Conservation (phyloP, 306 rosid genomes). For the Trifolium fragiferum region DNA sequence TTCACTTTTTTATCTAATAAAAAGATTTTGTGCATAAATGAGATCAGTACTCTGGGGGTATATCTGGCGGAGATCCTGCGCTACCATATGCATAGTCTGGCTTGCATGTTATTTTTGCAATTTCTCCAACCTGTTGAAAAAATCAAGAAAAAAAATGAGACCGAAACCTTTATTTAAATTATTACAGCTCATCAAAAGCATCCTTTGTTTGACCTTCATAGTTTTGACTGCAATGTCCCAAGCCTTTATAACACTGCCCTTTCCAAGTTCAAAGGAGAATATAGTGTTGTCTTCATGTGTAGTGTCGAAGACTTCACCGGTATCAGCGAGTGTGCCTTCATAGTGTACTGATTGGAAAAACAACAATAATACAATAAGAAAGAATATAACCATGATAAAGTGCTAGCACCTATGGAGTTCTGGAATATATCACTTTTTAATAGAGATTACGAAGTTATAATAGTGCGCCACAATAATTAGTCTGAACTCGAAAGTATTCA, state of each 20-base stretch:
- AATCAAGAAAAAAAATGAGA: conserved; percentile 33
- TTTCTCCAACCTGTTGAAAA: conserved; percentile 53
- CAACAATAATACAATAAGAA: conserved; percentile 27
- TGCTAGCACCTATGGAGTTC: not conserved
- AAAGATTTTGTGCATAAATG: conserved; percentile 27
- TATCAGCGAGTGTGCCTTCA: conserved; percentile 82
- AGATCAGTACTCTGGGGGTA: conserved; percentile 77
- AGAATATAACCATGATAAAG: not conserved
- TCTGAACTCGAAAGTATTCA: not conserved
- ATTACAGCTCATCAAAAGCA: conserved; percentile 8
- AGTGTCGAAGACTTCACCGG: conserved; percentile 88
- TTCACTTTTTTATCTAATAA: not conserved
- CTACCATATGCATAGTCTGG: conserved; percentile 94
- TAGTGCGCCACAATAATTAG: not conserved
- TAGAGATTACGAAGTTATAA: not conserved
- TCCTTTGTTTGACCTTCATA: conserved; percentile 72
- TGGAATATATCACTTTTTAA: conserved; percentile 3
- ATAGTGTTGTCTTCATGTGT: conserved; percentile 89
- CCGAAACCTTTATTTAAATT: conserved; percentile 5
- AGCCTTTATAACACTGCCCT: conserved; percentile 87
- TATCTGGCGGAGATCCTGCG: conserved; percentile 96
- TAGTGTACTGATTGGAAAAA: conserved; percentile 75
- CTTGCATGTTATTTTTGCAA: conserved; percentile 88
- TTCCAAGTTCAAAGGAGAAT: conserved; percentile 95
- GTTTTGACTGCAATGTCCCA: conserved; percentile 94